phyloP scores from a whole-genome alignment of 2,329 filamentous ascomycete genomes.

The Colletotrichum navitas region DNA sequence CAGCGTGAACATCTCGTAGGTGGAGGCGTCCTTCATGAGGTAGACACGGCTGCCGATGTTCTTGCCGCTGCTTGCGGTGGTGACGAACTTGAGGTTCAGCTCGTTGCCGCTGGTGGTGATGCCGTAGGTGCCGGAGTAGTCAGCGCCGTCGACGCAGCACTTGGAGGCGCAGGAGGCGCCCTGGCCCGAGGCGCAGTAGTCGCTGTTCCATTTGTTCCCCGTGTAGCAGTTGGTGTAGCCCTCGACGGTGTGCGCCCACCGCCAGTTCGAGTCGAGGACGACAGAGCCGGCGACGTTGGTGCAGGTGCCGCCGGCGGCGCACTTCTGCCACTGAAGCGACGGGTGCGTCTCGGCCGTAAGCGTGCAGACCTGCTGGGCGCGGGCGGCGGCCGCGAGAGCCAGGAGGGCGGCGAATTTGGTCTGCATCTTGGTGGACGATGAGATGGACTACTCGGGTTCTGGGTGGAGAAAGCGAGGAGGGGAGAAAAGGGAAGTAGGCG shows the following conservation, averaged over 20 bases:
- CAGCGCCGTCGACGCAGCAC: conserved; percentile 67
- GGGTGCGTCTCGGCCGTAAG: conserved; percentile 65
- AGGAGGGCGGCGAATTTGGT: conserved; percentile 50
- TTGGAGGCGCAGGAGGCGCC: conserved; percentile 59
- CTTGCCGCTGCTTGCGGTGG: conserved; percentile 59
- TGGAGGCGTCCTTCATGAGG: conserved; percentile 70
- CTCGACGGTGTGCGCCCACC: conserved; percentile 65
- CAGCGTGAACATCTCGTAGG: conserved; percentile 75
- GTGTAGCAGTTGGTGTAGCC: conserved; percentile 68
- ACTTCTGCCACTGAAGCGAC: conserved; percentile 65
- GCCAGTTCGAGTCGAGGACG: conserved; percentile 72
- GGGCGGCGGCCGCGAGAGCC: conserved; percentile 57
- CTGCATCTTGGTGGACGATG: conserved; percentile 45
- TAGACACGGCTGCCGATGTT: conserved; percentile 71
- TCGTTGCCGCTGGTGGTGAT: conserved; percentile 64
- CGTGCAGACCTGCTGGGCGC: conserved; percentile 65
- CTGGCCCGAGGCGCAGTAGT: conserved; percentile 51
- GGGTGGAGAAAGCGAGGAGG: conserved; percentile 13
- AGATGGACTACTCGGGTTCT: conserved; percentile 30
- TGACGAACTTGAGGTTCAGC: conserved; percentile 70
- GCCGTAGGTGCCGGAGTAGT: conserved; percentile 66
- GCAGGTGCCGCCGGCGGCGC: conserved; percentile 64
- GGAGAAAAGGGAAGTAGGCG: no score
- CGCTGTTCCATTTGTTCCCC: conserved; percentile 62
- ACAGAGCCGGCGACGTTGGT: conserved; percentile 62